Evolutionary conservation across 495 filamentous ascomycete genomes (phyloP).

Genomic region (Hypoxylon fuscum): DNA sequence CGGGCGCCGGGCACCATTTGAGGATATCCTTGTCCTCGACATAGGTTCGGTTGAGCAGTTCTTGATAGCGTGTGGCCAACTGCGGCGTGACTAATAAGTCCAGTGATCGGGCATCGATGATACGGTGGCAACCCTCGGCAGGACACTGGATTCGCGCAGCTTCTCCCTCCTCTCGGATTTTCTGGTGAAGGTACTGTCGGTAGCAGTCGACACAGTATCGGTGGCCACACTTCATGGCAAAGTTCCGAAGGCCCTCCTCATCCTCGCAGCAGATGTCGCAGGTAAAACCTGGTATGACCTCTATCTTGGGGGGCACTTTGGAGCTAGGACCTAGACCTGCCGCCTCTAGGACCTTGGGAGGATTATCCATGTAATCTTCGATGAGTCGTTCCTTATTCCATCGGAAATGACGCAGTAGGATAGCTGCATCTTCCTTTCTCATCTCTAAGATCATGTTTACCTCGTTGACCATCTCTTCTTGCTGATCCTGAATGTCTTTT

Average conservation of each 20-base stretch:
- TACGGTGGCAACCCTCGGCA: slow-evolving; percentile 82
- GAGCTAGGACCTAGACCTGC: slow-evolving; percentile 79
- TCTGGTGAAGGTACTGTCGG: slow-evolving; percentile 85
- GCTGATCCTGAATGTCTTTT: slow-evolving; percentile 79
- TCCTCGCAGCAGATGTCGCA: slow-evolving; percentile 99
- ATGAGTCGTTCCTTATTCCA: slow-evolving; percentile 98
- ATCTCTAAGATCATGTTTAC: slow-evolving; percentile 88
- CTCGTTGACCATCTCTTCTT: slow-evolving; percentile 85
- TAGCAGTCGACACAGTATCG: slow-evolving; percentile 97
- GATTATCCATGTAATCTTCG: slow-evolving; percentile 91
- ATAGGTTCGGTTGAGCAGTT: slow-evolving; percentile 89
- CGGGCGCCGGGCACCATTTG: slow-evolving; percentile 96
- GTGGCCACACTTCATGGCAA: slow-evolving; percentile 95
- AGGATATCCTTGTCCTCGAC: slow-evolving; percentile 95
- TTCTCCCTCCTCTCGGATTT: slow-evolving; percentile 94
- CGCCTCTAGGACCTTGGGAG: slow-evolving; percentile 79
- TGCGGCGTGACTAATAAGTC: slow-evolving; percentile 81
- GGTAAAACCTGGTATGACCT: slow-evolving; percentile 76
- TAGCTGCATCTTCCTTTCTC: slow-evolving; percentile 85
- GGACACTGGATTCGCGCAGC: slow-evolving; percentile 95
- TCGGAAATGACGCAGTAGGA: slow-evolving; percentile 83
- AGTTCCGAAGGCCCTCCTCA: slow-evolving; percentile 77
- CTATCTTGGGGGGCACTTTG: slow-evolving; percentile 69
- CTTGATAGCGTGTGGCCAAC: slow-evolving; percentile 80
- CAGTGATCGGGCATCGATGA: slow-evolving; percentile 89